Conservation (phyloP, 208 protist species). For the Leishmania lainsoni region DNA sequence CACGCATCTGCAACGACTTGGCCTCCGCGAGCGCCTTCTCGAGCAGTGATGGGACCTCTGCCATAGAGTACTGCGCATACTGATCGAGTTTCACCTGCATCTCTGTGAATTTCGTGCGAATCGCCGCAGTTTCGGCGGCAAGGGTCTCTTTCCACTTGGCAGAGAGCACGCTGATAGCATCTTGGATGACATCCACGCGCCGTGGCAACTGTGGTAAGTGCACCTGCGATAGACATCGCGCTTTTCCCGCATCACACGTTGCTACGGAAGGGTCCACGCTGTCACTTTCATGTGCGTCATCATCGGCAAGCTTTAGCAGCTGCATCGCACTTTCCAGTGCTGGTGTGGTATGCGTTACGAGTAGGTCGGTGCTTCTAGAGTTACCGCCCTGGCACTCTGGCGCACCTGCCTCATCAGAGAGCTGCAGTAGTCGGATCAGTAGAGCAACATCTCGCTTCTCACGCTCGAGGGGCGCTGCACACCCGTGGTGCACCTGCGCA, state of each 20-base stretch:
- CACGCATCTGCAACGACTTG: slow-evolving; percentile 21
- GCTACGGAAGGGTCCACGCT: background rate
- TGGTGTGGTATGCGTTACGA: slow-evolving; percentile 11
- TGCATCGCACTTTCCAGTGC: slow-evolving; percentile 16
- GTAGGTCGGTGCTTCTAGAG: background rate
- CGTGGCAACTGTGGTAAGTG: slow-evolving; percentile 13
- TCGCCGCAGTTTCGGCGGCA: background rate
- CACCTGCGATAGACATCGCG: background rate
- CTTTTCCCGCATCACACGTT: background rate
- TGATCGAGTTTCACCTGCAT: slow-evolving; percentile 47
- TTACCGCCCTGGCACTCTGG: background rate
- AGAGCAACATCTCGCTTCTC: slow-evolving; percentile 14
- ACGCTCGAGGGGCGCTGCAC: background rate
- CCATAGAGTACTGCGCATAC: slow-evolving; percentile 60
- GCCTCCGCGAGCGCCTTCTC: slow-evolving; percentile 28
- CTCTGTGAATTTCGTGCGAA: background rate
- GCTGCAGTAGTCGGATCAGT: slow-evolving; percentile 36
- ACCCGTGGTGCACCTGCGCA: slow-evolving; percentile 7
- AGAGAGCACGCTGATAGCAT: slow-evolving; percentile 8
- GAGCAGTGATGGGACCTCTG: slow-evolving; percentile 38
- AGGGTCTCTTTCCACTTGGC: slow-evolving; percentile 5
- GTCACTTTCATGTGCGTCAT: background rate
- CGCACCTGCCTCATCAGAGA: slow-evolving; percentile 23
- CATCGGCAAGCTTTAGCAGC: background rate
- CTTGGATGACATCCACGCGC: slow-evolving; percentile 9